phyloP scores from a whole-genome alignment of 352 stramenopile genomes.

The Pythium rishiriense region DNA sequence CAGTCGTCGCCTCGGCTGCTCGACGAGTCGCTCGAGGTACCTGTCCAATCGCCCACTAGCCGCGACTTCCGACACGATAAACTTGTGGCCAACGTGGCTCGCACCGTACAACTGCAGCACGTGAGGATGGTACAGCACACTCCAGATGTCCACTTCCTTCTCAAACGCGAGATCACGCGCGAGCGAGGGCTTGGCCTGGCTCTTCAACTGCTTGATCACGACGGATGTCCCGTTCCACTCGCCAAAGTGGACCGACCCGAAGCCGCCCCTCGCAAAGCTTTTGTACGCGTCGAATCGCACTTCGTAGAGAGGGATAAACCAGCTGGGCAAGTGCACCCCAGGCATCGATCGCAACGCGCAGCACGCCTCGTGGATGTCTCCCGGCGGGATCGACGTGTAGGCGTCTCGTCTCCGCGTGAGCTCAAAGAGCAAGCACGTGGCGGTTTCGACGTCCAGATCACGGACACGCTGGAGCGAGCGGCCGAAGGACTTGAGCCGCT shows the following conservation, averaged over 20 bases:
- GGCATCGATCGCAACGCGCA: background rate
- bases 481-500: background rate
- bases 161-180: slow-evolving; percentile 25
- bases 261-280: slow-evolving; percentile 26
- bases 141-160: slow-evolving; percentile 37
- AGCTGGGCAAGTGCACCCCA: slow-evolving; percentile 8
- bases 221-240: slow-evolving; percentile 33
- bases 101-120: slow-evolving; percentile 40
- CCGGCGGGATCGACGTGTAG: slow-evolving; percentile 6
- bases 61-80: slow-evolving; percentile 45
- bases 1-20: background rate
- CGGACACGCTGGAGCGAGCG: background rate
- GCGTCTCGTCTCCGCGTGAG: background rate
- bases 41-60: slow-evolving; percentile 41
- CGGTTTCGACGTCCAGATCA: too few relatives aligned
- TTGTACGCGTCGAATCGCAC: slow-evolving; percentile 2
- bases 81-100: slow-evolving; percentile 31
- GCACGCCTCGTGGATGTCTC: slow-evolving; percentile 2
- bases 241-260: slow-evolving; percentile 31
- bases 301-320: slow-evolving; percentile 20
- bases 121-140: slow-evolving; percentile 32
- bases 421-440: slow-evolving; percentile 14
- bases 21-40: slow-evolving; percentile 26
- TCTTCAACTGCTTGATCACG: slow-evolving; percentile 40
- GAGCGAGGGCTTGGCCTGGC: too few relatives aligned